Conservation (phyloP, 345 rosid species). For the Linum lewisii region DNA sequence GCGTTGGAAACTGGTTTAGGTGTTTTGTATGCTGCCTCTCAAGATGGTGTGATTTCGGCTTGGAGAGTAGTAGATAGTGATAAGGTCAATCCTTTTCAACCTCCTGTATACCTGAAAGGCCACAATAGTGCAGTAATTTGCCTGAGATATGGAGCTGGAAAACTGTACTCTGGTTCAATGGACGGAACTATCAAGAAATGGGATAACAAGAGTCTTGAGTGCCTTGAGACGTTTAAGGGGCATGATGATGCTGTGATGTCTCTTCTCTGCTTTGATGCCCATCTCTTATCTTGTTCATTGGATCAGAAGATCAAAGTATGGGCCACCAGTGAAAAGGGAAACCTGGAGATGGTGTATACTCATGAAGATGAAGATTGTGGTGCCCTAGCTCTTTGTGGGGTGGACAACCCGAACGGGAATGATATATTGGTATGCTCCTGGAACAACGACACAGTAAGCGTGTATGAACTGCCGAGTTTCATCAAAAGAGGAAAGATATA, state of each 20-base stretch:
- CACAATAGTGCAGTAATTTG: slow-evolving; percentile 29
- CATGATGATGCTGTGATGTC: slow-evolving; percentile 46
- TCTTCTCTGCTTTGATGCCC: slow-evolving; percentile 48
- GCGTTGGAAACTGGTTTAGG: slow-evolving; percentile 29
- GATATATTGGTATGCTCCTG: slow-evolving; percentile 39
- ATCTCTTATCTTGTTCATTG: slow-evolving; percentile 46
- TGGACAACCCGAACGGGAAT: slow-evolving; percentile 30
- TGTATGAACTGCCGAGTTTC: slow-evolving; percentile 45
- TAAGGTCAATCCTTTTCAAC: slow-evolving; percentile 25
- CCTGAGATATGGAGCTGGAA: slow-evolving; percentile 23
- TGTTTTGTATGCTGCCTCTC: slow-evolving; percentile 51
- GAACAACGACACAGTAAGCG: slow-evolving; percentile 24
- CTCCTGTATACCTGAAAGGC: slow-evolving; percentile 25
- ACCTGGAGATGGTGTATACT: slow-evolving; percentile 21
- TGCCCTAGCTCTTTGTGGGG: slow-evolving; percentile 28
- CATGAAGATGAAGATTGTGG: slow-evolving; percentile 27
- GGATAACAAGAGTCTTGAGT: slow-evolving; percentile 37
- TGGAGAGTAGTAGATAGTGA: slow-evolving; percentile 32
- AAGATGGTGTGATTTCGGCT: slow-evolving; percentile 41
- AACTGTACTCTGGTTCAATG: slow-evolving; percentile 38
- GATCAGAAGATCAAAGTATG: slow-evolving; percentile 49
- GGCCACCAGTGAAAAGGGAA: slow-evolving; percentile 26
- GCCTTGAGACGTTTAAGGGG: slow-evolving; percentile 28
- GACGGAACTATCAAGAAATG: slow-evolving; percentile 53
- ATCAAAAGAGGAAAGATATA: slow-evolving; percentile 42